Base-by-base conservation (phyloP, 768 basidiomycete genomes). In the Pholiota microspora region DNA sequence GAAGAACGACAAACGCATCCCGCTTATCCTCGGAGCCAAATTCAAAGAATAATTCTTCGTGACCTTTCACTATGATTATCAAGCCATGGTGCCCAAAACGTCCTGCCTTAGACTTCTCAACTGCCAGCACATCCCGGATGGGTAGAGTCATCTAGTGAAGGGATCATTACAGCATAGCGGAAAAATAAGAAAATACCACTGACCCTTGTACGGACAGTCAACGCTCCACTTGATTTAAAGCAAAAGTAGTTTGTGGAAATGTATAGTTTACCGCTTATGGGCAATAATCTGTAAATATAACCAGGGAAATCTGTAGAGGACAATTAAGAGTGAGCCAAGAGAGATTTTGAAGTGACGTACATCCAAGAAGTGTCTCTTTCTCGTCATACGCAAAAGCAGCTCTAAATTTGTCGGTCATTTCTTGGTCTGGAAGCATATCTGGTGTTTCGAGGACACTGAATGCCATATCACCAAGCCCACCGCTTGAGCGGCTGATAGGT, bases 1-100 rank as follows among this genome's bases (percentile, higher is more conserved):
- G 73, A 16, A 95, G 75, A 10, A 68, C 68, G 16, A 89, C 81
- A 64, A 95, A 94, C 1, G 86, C 84, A 58, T 87, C 79, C 21
- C 96, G 84, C 58, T 91, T 86, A 51, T 91, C 87, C 53, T 88
- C 82, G 16, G 86, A 84, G 36, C 80, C 77, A 67, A 99, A 96
- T 70, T 99, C 97, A 62, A 98, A 89, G 76, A 99, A 99, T 8
- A 98, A 77, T 67, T 99, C 96, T 71, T 99, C 96, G 66, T 98
- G 94, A 0, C 96, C 96, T 63, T 89, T 92, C 62, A 99, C 85
- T 51, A 98, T 87, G 53, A 98, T 77, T 31, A 91, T 84, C 16
- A 98, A 80, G 24, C 96, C 96, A 63, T 89, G 83, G 64, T 94
- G 93, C 5, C 90, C 92, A 67, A 97, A 92, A 21, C 90, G 84